Conservation (phyloP, 2,329 filamentous ascomycete species). For the Apiospora marii region DNA sequence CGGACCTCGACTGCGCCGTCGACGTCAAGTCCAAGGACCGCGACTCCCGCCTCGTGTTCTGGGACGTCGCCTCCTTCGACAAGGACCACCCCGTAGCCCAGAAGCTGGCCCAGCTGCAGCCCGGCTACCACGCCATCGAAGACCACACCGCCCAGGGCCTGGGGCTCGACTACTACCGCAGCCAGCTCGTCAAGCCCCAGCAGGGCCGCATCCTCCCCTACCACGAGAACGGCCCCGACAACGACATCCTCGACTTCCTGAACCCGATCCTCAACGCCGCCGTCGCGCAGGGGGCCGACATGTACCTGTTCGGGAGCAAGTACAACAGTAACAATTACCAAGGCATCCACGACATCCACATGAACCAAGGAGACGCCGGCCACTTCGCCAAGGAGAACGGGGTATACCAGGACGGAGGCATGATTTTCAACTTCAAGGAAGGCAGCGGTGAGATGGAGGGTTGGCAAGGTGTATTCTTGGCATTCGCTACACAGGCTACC, state of each 20-base stretch:
- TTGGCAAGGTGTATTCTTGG: slow-evolving; percentile 18
- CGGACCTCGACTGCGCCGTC: slow-evolving; percentile 7
- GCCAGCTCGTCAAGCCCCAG: slow-evolving; percentile 10
- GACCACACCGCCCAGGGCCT: slow-evolving; percentile 13
- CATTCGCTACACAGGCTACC: slow-evolving; percentile 21
- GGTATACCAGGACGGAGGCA: slow-evolving; percentile 13
- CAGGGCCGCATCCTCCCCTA: slow-evolving; percentile 14
- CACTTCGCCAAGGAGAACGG: slow-evolving; percentile 12
- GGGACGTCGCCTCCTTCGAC: neutral
- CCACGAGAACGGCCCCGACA: slow-evolving; percentile 7
- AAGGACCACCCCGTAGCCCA: neutral
- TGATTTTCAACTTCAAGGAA: slow-evolving; percentile 14
- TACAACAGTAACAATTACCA: neutral
- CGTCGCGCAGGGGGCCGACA: slow-evolving; percentile 2
- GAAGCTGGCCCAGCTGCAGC: slow-evolving; percentile 2
- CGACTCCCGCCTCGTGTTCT: slow-evolving; percentile 19
- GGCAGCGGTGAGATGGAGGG: slow-evolving; percentile 8
- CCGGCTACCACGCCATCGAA: neutral
- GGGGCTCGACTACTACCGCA: neutral
- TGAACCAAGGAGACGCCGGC: slow-evolving; percentile 13
- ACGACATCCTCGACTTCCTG: slow-evolving; percentile 12
- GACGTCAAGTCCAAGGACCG: slow-evolving; percentile 13
- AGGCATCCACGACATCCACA: slow-evolving; percentile 21
- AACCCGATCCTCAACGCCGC: slow-evolving; percentile 12
- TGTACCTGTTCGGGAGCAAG: slow-evolving; percentile 21